Evolutionary conservation across 495 filamentous ascomycete species (phyloP).

Genomic region (Xylaria nigripes): DNA sequence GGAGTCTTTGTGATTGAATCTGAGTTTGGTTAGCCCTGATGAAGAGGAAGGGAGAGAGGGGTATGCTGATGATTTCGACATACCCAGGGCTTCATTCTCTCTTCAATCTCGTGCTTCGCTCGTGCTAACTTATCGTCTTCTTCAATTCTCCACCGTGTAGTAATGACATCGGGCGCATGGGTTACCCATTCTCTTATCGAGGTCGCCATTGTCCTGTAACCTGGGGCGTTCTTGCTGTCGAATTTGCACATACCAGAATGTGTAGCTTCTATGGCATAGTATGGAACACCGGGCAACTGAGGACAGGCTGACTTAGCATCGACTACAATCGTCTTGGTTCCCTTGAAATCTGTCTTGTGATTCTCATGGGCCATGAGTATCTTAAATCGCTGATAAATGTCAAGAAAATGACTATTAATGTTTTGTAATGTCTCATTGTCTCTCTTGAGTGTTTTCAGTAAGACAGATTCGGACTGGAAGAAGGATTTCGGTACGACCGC

Average conservation of each 20-base stretch:
- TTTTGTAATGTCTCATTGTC: conserved; percentile 76
- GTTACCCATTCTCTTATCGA: conserved; percentile 61
- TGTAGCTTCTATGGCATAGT: conserved; percentile 72
- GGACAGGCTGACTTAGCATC: conserved; percentile 70
- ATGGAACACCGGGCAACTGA: conserved; percentile 62
- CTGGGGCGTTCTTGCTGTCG: conserved; percentile 59
- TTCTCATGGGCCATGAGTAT: conserved; percentile 63
- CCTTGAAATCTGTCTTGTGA: conserved; percentile 55
- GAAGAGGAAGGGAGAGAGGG: neutral
- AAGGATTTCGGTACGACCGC: conserved; percentile 62
- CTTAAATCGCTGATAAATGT: conserved; percentile 63
- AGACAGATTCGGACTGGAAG: conserved; percentile 59
- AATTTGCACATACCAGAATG: conserved; percentile 90
- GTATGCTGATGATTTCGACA: conserved; percentile 6
- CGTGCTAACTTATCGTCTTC: conserved; percentile 42
- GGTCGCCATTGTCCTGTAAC: conserved; percentile 65
- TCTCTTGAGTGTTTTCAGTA: conserved; percentile 63
- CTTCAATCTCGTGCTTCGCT: conserved; percentile 35
- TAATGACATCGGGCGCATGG: conserved; percentile 50
- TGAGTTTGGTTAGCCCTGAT: conserved; percentile 9
- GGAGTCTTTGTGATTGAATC: conserved; percentile 24
- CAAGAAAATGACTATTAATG: conserved; percentile 69
- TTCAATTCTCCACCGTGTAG: conserved; percentile 57
- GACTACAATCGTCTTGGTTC: conserved; percentile 54
- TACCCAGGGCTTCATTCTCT: conserved; percentile 36